Base-by-base conservation (phyloP, 345 rosid genomes). In the Eucalyptus paniculata region DNA sequence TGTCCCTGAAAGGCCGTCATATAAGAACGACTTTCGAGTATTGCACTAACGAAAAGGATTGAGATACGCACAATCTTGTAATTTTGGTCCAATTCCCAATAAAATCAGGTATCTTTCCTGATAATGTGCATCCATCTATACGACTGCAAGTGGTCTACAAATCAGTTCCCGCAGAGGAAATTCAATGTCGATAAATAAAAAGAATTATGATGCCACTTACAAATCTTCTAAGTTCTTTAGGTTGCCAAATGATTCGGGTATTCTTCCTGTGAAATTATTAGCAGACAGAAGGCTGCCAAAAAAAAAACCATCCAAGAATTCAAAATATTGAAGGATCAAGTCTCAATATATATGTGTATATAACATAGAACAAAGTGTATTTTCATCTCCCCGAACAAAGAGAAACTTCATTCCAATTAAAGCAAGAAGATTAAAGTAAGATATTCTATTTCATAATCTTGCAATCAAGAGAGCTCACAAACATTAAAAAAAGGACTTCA, bases 61-160 rank as follows among this genome's bases (percentile, higher is more conserved):
- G 37, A 6, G 37, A 56, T 44, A 94, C 98, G 94, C 92, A 98
- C 99, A 98, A 92, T 90, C 92, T 94, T 1, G 2, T 9, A 26
- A 98, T 91, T 21, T 23, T 88, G 80, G 95, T 97, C 99, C 99
- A 98, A 86, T 95, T 97, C 89, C 97, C 99, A 1, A 98, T 95
- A 53, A 98, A 93, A 80, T 93, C 93, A 10, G 98, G 98, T 91
- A 98, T 93, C 92, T 92, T 94, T 26, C 99, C 98, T 2, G 97
- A 94, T 62, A 98, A 24, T 81, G 88, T 87, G 91, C 49, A 97
- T 81, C 98, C 99, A 92, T 97, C 99, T 62, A 97, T 92, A 92
- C 98, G 93, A 90, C 99, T 98, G 93, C 92, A 94, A 86, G 56
- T 16, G 77, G 37, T 65, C 21, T n/a, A n/a, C 34, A 65, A 65